These are phyloP conservation scores for Corylus americana DNA, from an alignment of 306 rosid species.

Conservation along the genomic window DNA sequence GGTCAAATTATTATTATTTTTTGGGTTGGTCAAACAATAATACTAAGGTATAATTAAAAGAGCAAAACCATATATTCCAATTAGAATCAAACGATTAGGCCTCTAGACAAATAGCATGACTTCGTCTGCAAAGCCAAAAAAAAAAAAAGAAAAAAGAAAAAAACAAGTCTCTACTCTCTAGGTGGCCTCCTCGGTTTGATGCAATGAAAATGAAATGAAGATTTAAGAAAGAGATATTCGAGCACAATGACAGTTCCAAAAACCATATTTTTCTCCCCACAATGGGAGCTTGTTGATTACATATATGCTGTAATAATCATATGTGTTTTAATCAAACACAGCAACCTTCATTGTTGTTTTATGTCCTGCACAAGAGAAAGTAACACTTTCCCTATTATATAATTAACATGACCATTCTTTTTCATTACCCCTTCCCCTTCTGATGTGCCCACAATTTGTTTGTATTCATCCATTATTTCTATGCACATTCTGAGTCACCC, in stretches of 20 bases:
- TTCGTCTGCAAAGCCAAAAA: too few species aligned
- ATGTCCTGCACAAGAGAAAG: constrained; percentile 13
- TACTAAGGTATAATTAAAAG: too few species aligned
- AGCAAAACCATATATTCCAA: too few species aligned
- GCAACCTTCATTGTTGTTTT: background rate
- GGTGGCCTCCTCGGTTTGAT: background rate
- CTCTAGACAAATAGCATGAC: too few species aligned
- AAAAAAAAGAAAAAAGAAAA: too few species aligned
- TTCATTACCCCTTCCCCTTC: background rate
- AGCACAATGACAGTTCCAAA: background rate
- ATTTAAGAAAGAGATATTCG: too few species aligned
- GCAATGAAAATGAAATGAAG: constrained; percentile 3
- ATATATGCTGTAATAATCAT: background rate
- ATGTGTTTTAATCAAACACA: constrained; percentile 10
- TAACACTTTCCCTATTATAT: background rate
- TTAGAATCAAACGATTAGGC: too few species aligned
- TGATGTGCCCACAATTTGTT: background rate
- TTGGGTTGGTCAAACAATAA: too few species aligned
- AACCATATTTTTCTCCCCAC: constrained; percentile 23
- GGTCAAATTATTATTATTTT: too few species aligned
- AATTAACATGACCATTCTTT: background rate
- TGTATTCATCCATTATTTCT: background rate
- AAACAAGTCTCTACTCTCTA: too few species aligned
- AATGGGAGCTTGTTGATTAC: constrained; percentile 29
- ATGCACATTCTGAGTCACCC: background rate